phyloP scores from a whole-genome alignment of 371 early-diverging fungal species.

The Mortierella sp. region DNA sequence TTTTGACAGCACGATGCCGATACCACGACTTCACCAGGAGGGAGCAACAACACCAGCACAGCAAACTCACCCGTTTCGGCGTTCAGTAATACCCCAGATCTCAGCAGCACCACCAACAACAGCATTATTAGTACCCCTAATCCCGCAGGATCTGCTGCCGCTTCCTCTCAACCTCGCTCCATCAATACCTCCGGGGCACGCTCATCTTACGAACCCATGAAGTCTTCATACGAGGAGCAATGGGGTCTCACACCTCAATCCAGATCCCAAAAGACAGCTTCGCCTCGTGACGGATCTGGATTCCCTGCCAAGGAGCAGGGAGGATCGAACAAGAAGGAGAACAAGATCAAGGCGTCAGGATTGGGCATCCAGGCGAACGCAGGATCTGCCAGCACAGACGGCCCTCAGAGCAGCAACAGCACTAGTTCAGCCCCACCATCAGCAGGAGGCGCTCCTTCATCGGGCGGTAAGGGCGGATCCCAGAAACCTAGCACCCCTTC shows the following conservation, averaged over 20 bases:
- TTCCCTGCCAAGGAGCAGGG: conserved; percentile 54
- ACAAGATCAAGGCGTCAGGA: conserved; percentile 46
- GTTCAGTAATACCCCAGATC: conserved; percentile 49
- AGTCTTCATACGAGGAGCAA: conserved; percentile 55
- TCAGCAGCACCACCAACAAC: conserved; percentile 17
- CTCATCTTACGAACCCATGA: conserved; percentile 57
- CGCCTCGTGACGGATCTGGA: conserved; percentile 64
- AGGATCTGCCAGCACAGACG: conserved; percentile 21
- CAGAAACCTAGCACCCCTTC: conserved; percentile 47
- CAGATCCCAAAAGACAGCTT: conserved; percentile 38
- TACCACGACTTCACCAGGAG: conserved; percentile 48
- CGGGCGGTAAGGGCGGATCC: conserved; percentile 29
- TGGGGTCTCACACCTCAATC: conserved; percentile 44
- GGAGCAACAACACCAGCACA: conserved; percentile 39
- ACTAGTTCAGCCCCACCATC: conserved; percentile 22
- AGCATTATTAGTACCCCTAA: conserved; percentile 10
- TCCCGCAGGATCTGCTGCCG: conserved; percentile 15
- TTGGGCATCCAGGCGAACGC: conserved; percentile 51
- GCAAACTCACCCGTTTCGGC: conserved; percentile 49
- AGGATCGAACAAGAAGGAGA: conserved; percentile 44
- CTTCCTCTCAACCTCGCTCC: conserved; percentile 39
- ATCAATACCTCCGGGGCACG: conserved; percentile 40
- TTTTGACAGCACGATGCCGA: conserved; percentile 44
- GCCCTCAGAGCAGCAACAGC: conserved; percentile 14
- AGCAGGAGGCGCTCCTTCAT: conserved; percentile 19